Base-by-base conservation (phyloP, 2,329 filamentous ascomycete species). In the Penicillium capsulatum region DNA sequence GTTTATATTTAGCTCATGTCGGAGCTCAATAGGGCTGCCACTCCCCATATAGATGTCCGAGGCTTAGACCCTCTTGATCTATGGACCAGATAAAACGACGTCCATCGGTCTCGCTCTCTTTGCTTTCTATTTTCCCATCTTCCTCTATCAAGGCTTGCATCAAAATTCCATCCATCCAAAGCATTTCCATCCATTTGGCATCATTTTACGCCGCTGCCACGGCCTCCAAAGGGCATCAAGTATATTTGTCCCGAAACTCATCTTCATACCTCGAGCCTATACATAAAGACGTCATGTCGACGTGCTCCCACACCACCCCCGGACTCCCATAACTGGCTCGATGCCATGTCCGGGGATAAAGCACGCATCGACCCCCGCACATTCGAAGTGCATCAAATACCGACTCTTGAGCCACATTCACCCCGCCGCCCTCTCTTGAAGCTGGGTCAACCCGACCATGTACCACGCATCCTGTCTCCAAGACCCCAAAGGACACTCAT, bases 331-430 rank as follows among this genome's bases (percentile, higher is more conserved):
- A 43, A 34, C 36, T 46, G 43, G 43, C 36, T 43, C 6, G 43
- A 43, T 43, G 28, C 20, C 17, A 35, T 43, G 10, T 34, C 22
- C 10, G 5, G 14, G 15, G 30, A 46, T 10, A 40, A 15, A 27
- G 2, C 32, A 15, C 17, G 17, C 20, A 38, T 45, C 19, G 40
- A 46, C 20, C 40, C 43, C 31, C 19, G 38, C 31, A 39, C 35
- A 11, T 33, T 32, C 13, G 26, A 31, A 8, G 31, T 39, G 17
- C 35, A 36, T 24, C 17, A 24, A 17, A 22, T 36, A 15, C 16
- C 32, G 14, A 20, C 34, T 17, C 20, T 16, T 8, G 19, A 27
- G 9, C 19, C 19, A 22, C 9, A 22, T 24, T 20, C 17, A n/a
- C 14, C 24, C 10, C 11, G 13, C 29, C 16, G 17, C 19, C 29